Evolutionary conservation across 1,284 basidiomycete species (phyloP), one percentile per base, ranked within the genome.

Genomic region (Sporisorium sorghi): DNA sequence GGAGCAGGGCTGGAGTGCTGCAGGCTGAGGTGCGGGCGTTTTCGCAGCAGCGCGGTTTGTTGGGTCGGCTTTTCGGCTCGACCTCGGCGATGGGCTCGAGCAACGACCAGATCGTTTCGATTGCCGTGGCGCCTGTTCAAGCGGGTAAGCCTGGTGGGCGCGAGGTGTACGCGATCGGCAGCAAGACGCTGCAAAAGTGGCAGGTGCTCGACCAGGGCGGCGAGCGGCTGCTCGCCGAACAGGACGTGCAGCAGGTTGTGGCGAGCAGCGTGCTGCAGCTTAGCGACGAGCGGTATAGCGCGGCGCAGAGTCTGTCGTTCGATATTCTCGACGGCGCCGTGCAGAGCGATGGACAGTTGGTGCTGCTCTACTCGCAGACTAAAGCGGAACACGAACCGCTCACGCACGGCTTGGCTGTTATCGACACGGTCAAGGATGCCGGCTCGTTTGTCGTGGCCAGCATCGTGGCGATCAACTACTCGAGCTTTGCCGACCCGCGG

Each of bases 101-200:
- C 40, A 70, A 58, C 40, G 73, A 77, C n/a, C 65, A 63, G 11
- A 74, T 76, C 40, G 26, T 66, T 23, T 58, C 66, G 8, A 57
- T 84, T 28, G 79, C 81, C 9, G 66, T 80, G 5, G 68, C 70
- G 5, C 70, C 68, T 6, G 50, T 59, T 1, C 52, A 63, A 6
- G 57, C 57, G 14, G 62, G 46, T 28, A 70, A 70, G 33, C 66
- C 65, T 19, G 64, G 63, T 19, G 64, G 63, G 14, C 44, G 69
- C 15, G 73, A 73, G 11, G 67, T 83, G 6, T 77, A 77, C 30
- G 82, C 81, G 23, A 62, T 81, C 35, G 74, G 81, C 21, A 62
- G 61, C 8, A 71, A 68, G 47, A 70, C 61, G 26, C 44, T 84
- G 15, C 83, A 84, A 35, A 73, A 76, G 39, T 85, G 84, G 84